Evolutionary conservation across 2,329 filamentous ascomycete genomes (phyloP), one percentile per base, ranked within the genome.

Genomic region (Pseudohalonectria lignicola): DNA sequence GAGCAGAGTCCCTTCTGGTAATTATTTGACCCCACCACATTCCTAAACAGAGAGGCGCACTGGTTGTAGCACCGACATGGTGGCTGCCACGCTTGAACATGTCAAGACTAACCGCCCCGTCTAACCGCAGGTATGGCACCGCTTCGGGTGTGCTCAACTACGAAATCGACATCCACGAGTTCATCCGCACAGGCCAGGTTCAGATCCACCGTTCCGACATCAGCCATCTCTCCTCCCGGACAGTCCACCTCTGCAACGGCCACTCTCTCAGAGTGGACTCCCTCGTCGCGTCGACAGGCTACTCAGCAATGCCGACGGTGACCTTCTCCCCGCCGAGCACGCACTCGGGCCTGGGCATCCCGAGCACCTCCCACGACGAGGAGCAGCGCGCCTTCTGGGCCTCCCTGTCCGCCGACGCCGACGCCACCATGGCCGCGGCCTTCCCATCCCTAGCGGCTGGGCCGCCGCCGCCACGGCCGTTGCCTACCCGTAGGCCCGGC

Each of bases 131-230:
- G 66, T 66, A 70, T 7, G 74, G 69, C 2, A 67, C 63, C 10
- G 65, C 64, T 0, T 59, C 80, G 23, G 71, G 70, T 34, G 78
- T 81, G 21, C 60, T 76, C 40, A 82, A 80, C 49, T 81, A 75
- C 46, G 62, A 64, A 0, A 65, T 61, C 3, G 61, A 72, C 44
- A 67, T 80, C 48, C 72, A 77, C 49, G 67, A 73, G 5, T 55
- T 76, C 11, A 63, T 82, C 10, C 61, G 60, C 32, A 51, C 62
- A 5, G 70, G 71, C 4, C 62, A 59, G n/a, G 67, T 81, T 25
- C 60, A 61, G 15, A 57, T 82, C 1, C 64, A 77, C 35, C 52
- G 76, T 7, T 66, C 66, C 23, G 71, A 79, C 34, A 62, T 82
- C 5, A 53, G 57, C 2, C 56, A 57, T 17, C 59, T 81, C 4